phyloP scores from a whole-genome alignment of 2,329 filamentous ascomycete genomes.

The Trichoderma afroharzianum region DNA sequence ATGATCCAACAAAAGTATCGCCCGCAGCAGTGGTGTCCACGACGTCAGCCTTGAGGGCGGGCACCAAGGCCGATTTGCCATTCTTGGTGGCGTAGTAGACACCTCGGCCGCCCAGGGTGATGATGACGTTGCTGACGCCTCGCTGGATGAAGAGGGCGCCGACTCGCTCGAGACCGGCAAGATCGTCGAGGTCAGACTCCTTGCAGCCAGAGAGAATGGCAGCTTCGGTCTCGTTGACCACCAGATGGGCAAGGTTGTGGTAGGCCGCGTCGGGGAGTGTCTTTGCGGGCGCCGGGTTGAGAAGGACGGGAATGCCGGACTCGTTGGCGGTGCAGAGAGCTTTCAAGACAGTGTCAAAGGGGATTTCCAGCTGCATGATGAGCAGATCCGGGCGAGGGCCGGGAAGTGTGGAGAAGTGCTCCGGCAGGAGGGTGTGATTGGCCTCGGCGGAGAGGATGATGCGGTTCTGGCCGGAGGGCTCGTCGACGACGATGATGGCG shows the following conservation, averaged over 20 bases:
- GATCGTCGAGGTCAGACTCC: constrained; percentile 47
- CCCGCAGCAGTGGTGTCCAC: constrained; percentile 93
- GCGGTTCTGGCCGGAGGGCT: constrained; percentile 68
- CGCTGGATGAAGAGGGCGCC: constrained; percentile 59
- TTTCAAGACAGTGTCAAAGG: constrained; percentile 60
- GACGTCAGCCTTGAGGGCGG: constrained; percentile 68
- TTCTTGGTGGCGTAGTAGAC: constrained; percentile 58
- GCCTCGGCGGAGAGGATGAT: constrained; percentile 72
- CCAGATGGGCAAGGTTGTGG: constrained; percentile 66
- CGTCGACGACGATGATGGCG: constrained; percentile 73
- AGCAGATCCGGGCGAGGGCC: constrained; percentile 55
- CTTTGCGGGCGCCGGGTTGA: constrained; percentile 82
- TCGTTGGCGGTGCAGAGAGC: constrained; percentile 51
- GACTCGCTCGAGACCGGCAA: constrained; percentile 44
- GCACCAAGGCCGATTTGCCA: constrained; percentile 46
- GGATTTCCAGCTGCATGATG: constrained; percentile 77
- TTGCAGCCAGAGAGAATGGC: constrained; percentile 61
- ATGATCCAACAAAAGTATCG: constrained; percentile 89
- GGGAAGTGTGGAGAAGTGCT: constrained; percentile 34
- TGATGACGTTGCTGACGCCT: constrained; percentile 73
- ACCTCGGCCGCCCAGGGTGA: constrained; percentile 82
- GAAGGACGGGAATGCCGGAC: constrained; percentile 59
- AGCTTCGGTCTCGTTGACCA: constrained; percentile 90
- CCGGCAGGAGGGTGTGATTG: constrained; percentile 51
- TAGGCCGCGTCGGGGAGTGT: constrained; percentile 65